Evolutionary conservation across 2,329 filamentous ascomycete species (phyloP), one percentile per base, ranked within the genome.

Genomic region (Arthroderma sp.): DNA sequence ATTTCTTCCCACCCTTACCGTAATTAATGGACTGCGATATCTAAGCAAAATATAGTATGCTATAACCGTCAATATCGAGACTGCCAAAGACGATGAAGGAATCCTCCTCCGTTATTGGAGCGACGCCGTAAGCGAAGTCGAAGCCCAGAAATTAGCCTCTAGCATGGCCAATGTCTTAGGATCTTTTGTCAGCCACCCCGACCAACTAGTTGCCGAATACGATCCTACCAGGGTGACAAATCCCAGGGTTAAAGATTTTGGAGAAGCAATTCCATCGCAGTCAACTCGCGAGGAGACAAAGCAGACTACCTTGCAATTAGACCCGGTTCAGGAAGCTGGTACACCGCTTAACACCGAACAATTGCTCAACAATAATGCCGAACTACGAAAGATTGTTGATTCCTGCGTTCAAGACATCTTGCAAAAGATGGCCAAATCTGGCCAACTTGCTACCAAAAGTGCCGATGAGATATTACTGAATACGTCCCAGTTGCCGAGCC

Each of bases 21-120:
- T 13, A 15, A 23, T 2, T 23, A 6, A 41, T 54, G 9, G 15
- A 17, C 23, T 31, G 41, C 13, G 8, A 15, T 35, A 55, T 21
- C 47, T 33, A n/a, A 54, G 19, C 43, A 28, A 9, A 19, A 23
- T 33, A 4, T 57, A 73, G 68, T 74, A 73, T 57, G 66, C 66
- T 4, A 63, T 74, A 5, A 73, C 60, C 35, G 47, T 61, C 19
- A 61, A 61, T 33, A 28, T 61, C 23, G 70, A 71, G 37, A 73
- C 71, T 11, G 67, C 67, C 2, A 66, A 67, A 17, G 66, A 66
- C 2, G 61, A 64, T 17, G 68, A 73, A 57, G 70, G 69, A 0
- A 66, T 74, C 25, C 58, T 72, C 49, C 62, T 74, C 38, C 66
- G 70, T 56, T 74, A 73, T 62, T 73, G 71, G 71, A 66, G 66